These are phyloP conservation scores for Trametes hirsuta DNA, from an alignment of 1,284 basidiomycete species.

Conservation along the genomic window DNA sequence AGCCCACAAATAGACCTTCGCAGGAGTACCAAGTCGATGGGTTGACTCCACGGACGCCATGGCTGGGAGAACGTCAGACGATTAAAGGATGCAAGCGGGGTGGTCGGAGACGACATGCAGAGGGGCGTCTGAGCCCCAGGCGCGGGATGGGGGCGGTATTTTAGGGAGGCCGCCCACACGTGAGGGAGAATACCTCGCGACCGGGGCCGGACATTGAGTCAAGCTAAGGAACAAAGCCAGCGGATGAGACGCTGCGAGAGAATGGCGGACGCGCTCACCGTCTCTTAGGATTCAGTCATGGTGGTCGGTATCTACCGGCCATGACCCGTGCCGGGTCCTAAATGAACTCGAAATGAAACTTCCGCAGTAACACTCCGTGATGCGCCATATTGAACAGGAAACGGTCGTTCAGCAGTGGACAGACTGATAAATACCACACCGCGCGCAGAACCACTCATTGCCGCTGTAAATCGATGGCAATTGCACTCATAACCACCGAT, in stretches of 20 bases:
- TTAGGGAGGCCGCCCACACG: background rate
- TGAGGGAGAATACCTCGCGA: background rate
- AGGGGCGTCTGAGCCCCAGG: background rate
- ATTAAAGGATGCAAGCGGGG: slow-evolving; percentile 23
- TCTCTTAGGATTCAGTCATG: slow-evolving; percentile 5
- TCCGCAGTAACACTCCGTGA: slow-evolving; percentile 11
- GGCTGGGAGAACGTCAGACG: slow-evolving; percentile 1
- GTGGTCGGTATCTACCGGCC: slow-evolving; percentile 8
- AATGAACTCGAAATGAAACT: slow-evolving; percentile 17
- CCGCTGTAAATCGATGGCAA: no score
- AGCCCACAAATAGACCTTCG: slow-evolving; percentile 28
- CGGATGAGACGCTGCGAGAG: background rate
- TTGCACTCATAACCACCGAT: background rate
- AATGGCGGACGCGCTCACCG: slow-evolving; percentile 2
- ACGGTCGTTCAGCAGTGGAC: background rate
- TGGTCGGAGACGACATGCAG: slow-evolving; percentile 21
- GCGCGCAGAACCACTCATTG: no score
- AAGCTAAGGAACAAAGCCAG: background rate
- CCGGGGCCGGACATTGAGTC: background rate
- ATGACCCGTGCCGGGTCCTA: slow-evolving; percentile 3
- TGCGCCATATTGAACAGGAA: background rate
- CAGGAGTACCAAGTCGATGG: slow-evolving; percentile 14
- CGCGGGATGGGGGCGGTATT: background rate
- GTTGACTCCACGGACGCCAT: slow-evolving; percentile 34
- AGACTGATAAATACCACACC: no score